phyloP scores from a whole-genome alignment of 106 monocot genomes.

The Acorus gramineus region DNA sequence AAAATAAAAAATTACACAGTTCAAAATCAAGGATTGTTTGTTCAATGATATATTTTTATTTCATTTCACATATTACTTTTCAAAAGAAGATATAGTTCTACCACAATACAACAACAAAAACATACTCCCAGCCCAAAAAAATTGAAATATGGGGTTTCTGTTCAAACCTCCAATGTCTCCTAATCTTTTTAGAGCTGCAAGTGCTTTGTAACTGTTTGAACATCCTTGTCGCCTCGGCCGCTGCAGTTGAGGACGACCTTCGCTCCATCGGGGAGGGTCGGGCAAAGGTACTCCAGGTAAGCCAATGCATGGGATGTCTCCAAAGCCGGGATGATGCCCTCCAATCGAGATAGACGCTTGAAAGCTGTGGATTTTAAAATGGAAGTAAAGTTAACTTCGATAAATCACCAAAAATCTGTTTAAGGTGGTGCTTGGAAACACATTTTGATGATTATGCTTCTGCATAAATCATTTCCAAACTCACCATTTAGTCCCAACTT shows the following conservation, averaged over 20 bases:
- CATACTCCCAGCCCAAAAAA: no score
- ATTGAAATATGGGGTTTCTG: no score
- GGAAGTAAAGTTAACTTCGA: background rate
- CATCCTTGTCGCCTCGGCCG: constrained; percentile 69
- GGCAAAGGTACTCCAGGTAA: constrained; percentile 58
- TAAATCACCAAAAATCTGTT: background rate
- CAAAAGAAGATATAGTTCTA: no score
- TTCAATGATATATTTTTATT: no score
- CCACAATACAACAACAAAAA: no score
- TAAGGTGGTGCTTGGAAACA: background rate
- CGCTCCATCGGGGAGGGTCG: constrained; percentile 42
- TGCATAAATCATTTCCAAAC: no score
- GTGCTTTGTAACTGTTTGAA: constrained; percentile 58
- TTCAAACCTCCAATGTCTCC: background rate
- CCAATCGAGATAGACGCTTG: constrained; percentile 47
- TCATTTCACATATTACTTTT: no score
- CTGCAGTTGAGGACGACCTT: constrained; percentile 71
- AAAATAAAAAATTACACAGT: no score
- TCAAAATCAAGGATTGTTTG: no score
- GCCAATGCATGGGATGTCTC: constrained; percentile 74
- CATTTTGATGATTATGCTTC: no score
- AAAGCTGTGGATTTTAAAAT: constrained; percentile 34
- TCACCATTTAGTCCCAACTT: no score
- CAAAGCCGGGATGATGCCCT: constrained; percentile 76
- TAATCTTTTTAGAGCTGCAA: constrained; percentile 20